A percentile compares a stretch with the other conserved stretches of the same genome.
phyloP scores from a whole-genome alignment of 345 rosid genomes.

The Populus euphratica region DNA sequence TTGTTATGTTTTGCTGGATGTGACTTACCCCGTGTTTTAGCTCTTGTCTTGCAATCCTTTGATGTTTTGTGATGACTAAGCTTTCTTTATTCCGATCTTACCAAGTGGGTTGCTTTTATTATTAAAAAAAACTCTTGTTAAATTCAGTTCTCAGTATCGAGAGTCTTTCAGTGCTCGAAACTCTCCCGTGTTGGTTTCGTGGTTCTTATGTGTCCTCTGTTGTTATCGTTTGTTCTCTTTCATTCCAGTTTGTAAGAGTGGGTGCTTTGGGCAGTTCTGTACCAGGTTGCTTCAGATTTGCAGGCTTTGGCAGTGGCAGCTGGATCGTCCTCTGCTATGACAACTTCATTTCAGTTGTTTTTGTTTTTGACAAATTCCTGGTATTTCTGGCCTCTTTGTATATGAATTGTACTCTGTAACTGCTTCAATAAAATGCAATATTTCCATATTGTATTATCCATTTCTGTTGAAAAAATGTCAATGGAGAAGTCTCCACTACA shows the following conservation, averaged over 20 bases:
- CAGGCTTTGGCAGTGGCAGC: slow-evolving; percentile 25
- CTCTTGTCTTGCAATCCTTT: slow-evolving; percentile 14
- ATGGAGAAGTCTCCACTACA: not conserved
- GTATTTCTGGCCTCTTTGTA: slow-evolving; percentile 23
- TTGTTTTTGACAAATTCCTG: not conserved
- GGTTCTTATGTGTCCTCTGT: not conserved
- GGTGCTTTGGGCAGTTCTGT: slow-evolving; percentile 24
- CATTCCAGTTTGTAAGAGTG: slow-evolving; percentile 1
- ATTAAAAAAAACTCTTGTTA: not conserved
- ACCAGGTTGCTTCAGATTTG: slow-evolving; percentile 16
- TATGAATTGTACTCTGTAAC: slow-evolving; percentile 28
- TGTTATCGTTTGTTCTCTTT: slow-evolving; percentile 4
- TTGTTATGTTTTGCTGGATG: slow-evolving; percentile 30
- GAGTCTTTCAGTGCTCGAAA: slow-evolving; percentile 9
- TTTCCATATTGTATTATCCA: not conserved
- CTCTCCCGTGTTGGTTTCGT: not conserved
- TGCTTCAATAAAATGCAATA: slow-evolving; percentile 6
- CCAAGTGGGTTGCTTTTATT: slow-evolving; percentile 14
- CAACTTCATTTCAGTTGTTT: slow-evolving; percentile 19
- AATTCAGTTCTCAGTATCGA: slow-evolving; percentile 11
- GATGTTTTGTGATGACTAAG: slow-evolving; percentile 9
- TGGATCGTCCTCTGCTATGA: slow-evolving; percentile 16
- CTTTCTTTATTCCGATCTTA: slow-evolving; percentile 21
- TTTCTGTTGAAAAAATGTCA: not conserved
- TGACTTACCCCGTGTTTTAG: slow-evolving; percentile 22